phyloP scores from a whole-genome alignment of 441 rosid species.

The Bocquillonia castaneifolia region DNA sequence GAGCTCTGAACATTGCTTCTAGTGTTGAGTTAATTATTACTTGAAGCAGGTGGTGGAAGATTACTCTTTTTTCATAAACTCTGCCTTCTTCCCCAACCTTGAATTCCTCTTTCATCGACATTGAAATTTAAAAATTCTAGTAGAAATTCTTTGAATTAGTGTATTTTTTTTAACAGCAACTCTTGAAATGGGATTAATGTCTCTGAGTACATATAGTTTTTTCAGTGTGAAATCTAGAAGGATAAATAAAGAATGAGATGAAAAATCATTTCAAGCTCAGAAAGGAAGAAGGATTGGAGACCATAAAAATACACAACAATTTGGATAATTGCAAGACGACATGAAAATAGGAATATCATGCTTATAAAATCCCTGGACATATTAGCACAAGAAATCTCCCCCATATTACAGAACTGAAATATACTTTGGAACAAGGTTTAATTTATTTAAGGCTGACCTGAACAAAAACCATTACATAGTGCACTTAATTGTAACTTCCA shows the following conservation, averaged over 20 bases:
- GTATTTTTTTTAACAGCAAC: no score
- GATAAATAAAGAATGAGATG: no score
- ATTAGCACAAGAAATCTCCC: neutral
- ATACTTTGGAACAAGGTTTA: neutral
- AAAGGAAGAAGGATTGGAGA: no score
- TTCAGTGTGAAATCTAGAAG: no score
- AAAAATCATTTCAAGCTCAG: neutral
- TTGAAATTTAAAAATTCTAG: neutral
- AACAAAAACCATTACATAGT: neutral
- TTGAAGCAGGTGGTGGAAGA: neutral
- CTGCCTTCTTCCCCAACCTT: neutral
- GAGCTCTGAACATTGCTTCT: neutral
- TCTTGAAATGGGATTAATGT: neutral
- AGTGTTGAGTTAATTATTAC: neutral
- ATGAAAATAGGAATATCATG: neutral
- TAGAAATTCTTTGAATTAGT: no score
- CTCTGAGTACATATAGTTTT: neutral
- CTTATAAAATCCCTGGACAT: no score
- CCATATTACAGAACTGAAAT: neutral
- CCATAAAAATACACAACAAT: no score
- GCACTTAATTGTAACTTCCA: neutral
- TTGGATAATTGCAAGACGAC: neutral
- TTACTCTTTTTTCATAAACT: neutral
- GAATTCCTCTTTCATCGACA: no score
- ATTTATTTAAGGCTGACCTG: neutral